phyloP scores from a whole-genome alignment of 768 basidiomycete genomes.

The Leucocoprinus leucothites region DNA sequence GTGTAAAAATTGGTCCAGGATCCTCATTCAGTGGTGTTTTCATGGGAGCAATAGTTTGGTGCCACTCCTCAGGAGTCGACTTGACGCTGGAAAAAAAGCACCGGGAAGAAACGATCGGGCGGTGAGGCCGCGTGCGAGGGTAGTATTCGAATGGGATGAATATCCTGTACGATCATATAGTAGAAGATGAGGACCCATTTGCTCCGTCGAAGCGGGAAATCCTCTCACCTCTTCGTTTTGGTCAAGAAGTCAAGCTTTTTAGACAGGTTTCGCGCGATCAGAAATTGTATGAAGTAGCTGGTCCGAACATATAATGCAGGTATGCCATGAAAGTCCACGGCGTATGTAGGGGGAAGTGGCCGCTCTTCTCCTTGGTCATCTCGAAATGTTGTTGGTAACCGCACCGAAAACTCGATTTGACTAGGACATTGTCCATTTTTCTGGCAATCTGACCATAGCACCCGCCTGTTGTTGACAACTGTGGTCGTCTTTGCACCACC shows the following conservation, averaged over 20 bases:
- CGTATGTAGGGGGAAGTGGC: conserved; percentile 50
- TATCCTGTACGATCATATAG: conserved; percentile 31
- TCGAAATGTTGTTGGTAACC: conserved; percentile 44
- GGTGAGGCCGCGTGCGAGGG: conserved; percentile 53
- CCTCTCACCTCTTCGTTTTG: conserved; percentile 41
- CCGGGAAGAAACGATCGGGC: conserved; percentile 45
- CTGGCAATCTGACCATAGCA: conserved; percentile 32
- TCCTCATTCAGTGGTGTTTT: conserved; percentile 30
- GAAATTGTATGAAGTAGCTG: conserved; percentile 45
- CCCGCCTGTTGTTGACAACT: conserved; percentile 28
- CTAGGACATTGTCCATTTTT: conserved; percentile 20
- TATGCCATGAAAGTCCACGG: conserved; percentile 26
- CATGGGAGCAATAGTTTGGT: conserved; percentile 43
- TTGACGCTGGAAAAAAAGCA: conserved; percentile 60
- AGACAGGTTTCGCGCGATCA: conserved; percentile 33
- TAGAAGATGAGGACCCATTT: too few relatives aligned
- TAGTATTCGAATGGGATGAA: conserved; percentile 46
- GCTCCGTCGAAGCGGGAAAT: not conserved
- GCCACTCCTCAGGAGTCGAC: conserved; percentile 65
- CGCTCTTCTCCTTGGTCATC: conserved; percentile 25
- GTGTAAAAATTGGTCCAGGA: conserved; percentile 40
- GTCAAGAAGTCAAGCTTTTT: conserved; percentile 43
- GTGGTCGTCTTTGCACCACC: conserved; percentile 31
- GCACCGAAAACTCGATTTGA: conserved; percentile 39
- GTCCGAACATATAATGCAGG: conserved; percentile 38